Evolutionary conservation across 1,284 basidiomycete species (phyloP), one percentile per base, ranked within the genome.

Genomic region (Clitocybe nebularis): DNA sequence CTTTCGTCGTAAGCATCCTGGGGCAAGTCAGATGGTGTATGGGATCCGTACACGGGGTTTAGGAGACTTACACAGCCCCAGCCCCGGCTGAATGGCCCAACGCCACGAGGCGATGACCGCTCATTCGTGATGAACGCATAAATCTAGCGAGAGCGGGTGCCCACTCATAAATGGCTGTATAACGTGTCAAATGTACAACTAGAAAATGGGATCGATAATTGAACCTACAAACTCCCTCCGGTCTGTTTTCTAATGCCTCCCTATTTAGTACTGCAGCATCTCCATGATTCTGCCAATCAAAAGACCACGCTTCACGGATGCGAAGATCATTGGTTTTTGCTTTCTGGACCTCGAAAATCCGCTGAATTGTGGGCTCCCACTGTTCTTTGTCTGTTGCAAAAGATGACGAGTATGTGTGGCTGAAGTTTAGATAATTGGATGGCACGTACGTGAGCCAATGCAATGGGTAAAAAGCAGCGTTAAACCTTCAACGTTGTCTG

Each of bases 231-330:
- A 69, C 59, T 33, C 57, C 59, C 11, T 62, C 54, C 11, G 48
- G 50, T 20, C 64, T 59, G 19, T 49, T 39, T 32, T 60, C 55
- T 25, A 76, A 56, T 4, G 59, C 47, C 22, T 54, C 56, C 9
- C 54, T 55, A 44, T 78, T 77, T 26, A 74, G 45, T 1, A 65
- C 47, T 3, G 69, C 75, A 10, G 74, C 63, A 40, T 76, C 70
- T 7, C 74, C 74, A 37, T 78, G 75, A 39, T 68, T 75, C 16
- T 69, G 72, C 56, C 69, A 64, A 52, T 77, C 75, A 36, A 77
- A 67, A 0, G 69, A 62, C 73, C 75, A 77, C 30, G 71, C 69
- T 49, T 78, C 75, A 1, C 68, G 62, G n/a, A 78, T 62, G 7
- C 57, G 57, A 35, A 50, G 48, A 2, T 36, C 38, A 21, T 41